Evolutionary conservation across 306 rosid genomes (phyloP).

Genomic region (Acacia melanoxylon): DNA sequence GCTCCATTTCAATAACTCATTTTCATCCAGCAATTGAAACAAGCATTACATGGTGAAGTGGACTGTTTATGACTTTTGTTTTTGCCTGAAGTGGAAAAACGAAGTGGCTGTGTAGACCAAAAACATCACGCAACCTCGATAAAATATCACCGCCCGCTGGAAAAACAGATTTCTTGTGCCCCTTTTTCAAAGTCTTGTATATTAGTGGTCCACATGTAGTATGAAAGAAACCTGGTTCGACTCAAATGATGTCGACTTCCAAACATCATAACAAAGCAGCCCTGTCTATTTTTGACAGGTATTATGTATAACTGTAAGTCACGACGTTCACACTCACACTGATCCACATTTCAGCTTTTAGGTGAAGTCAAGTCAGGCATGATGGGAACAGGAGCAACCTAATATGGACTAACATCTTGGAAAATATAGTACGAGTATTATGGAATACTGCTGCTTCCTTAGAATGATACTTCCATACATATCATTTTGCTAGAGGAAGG

Average conservation of each 20-base stretch:
- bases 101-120: not conserved
- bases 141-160: not conserved
- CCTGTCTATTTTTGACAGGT: not conserved
- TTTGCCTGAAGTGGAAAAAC: not conserved
- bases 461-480: not conserved
- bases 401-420: not conserved
- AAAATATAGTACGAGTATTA: not conserved
- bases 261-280: not conserved
- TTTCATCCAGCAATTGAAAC: not conserved
- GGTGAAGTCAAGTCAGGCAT: not conserved
- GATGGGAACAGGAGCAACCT: not conserved
- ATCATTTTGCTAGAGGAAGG: not conserved
- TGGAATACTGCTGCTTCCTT: not conserved
- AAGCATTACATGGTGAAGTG: not conserved
- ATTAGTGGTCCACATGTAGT: not conserved
- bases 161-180: not conserved
- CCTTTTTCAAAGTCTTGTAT: not conserved
- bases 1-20: slow-evolving; percentile 7
- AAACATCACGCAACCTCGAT: slow-evolving; percentile 8
- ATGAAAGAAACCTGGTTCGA: not conserved
- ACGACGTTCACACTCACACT: not conserved
- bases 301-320: not conserved
- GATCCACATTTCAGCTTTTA: not conserved
- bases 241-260: not conserved
- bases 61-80: not conserved